Base-by-base conservation (phyloP, 495 filamentous ascomycete genomes). In the Bryoglossum gracile region DNA sequence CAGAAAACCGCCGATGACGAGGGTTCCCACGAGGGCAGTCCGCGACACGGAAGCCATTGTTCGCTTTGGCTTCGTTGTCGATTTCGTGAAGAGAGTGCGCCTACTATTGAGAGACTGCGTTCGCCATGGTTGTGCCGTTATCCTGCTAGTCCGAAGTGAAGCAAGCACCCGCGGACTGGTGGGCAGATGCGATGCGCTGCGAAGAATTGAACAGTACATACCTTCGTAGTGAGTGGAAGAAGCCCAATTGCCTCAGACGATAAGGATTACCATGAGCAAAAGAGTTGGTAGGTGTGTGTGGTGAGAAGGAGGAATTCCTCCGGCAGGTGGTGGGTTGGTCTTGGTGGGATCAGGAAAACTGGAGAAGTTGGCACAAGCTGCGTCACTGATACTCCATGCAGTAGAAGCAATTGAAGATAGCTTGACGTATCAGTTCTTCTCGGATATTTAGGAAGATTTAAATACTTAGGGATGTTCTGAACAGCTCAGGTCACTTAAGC, bases 161-260 rank as follows among this genome's bases (percentile, higher is more conserved):
- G 23, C 2, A 32, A 9, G 11, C 2, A 19, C 19, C 43, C 33
- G n/a, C 34, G 13, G 16, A 24, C 8, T 13, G 6, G 36, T n/a
- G n/a, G n/a, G n/a, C n/a, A n/a, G 6, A 4, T 25, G 45, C 40
- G 32, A 35, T 28, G 22, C 39, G 48, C 49, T 26, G 8, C 19
- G 44, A 41, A 42, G 32, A 18, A 53, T 45, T 49, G 49, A 39
- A 19, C 21, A 41, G 30, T 8, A 46, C 54, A 57, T 57, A n/a
- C n/a, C n/a, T n/a, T n/a, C n/a, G n/a, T n/a, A 17, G 35, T 34
- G 45, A 45, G 50, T 18, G 48, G 25, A 32, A 16, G 24, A 51
- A 32, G 24, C 3, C 26, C 16, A 48, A 40, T 38, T 32, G 33
- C 21, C 17, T 30, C n/a, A 38, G 14, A 28, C 8, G 34, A 13